These are phyloP conservation scores for Ceratobasidium sp. DNA, from an alignment of 1,284 basidiomycete species.

Conservation along the genomic window DNA sequence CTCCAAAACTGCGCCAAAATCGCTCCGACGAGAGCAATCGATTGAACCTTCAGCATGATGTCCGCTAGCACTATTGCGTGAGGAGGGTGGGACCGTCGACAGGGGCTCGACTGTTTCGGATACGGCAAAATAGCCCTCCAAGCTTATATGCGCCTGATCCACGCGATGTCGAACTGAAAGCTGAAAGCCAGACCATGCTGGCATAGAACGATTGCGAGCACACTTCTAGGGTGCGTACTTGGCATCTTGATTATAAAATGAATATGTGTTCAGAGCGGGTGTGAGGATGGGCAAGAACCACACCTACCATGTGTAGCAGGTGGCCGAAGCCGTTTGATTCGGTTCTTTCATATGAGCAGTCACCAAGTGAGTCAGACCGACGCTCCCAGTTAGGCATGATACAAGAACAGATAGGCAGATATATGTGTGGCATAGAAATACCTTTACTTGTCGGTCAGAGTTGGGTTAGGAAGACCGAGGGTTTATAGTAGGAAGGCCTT, in stretches of 20 bases:
- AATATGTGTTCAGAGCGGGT: neutral
- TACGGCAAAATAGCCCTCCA: neutral
- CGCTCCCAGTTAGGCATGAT: too few relatives aligned
- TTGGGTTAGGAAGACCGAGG: too few relatives aligned
- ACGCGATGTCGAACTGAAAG: neutral
- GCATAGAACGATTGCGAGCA: neutral
- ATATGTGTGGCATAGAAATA: too few relatives aligned
- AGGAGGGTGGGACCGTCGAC: neutral
- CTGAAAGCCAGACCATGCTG: neutral
- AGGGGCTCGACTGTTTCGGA: neutral
- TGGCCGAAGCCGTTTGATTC: neutral
- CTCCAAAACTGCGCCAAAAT: conserved; percentile 15
- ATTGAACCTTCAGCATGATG: conserved; percentile 15
- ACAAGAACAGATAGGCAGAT: too few relatives aligned
- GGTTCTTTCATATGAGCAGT: neutral
- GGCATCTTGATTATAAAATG: conserved; percentile 5
- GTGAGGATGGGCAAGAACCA: conserved; percentile 15
- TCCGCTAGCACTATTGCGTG: neutral
- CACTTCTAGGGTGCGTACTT: conserved; percentile 6
- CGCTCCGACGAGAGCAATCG: conserved; percentile 28
- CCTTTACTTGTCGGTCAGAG: too few relatives aligned
- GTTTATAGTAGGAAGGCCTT: too few relatives aligned
- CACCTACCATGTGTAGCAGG: conserved; percentile 6
- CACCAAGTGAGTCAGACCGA: neutral
- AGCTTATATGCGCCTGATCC: neutral